Base-by-base conservation (phyloP, 2,329 filamentous ascomycete species). In the Coniella vitis region DNA sequence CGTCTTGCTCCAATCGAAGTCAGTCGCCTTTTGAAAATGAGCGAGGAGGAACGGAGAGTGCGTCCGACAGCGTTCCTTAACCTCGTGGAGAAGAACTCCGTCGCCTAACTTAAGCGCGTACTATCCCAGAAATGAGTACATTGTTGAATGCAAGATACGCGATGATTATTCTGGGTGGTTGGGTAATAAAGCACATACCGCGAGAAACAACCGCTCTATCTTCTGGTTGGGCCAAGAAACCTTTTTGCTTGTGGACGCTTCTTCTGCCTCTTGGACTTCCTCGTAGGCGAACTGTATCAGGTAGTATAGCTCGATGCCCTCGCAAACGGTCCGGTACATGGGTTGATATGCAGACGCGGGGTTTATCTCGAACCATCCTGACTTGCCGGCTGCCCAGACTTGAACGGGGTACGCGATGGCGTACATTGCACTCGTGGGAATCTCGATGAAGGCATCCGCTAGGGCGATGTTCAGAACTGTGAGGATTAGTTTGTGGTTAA, bases 291-390 rank as follows among this genome's bases (percentile, higher is more conserved):
- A 77, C 36, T 79, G 67, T 3, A 86, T 61, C 46, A 73, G 75
- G 61, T 86, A 86, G 56, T 87, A 77, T 17, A 87, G 65, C 8
- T 73, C 70, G 12, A 86, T 76, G 2, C 79, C 83, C 60, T 85
- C 74, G 45, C 75, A 71, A 72, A 86, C 85, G 41, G 73, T 69
- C 25, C 74, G 65, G 62, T 77, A 83, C 22, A 79, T 78, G 5
- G 65, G 57, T 44, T 67, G 65, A 61, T 87, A 90, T 2, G 66
- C 62, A 9, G 68, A 59, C n/a, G 76, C 69, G 1, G 86, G 83
- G 29, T 69, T 69, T 37, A 89, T 73, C 58, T 83, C 77, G 60
- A 80, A 87, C 83, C 84, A 88, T 38, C 83, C 84, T 12, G 81
- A 75, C 47, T 70, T 63, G 34, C 81, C 81, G 25, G 73, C 70